Percentiles rank a stretch among this genome's conserved stretches.
Conservation (phyloP, 208 protist species). For the Naegleria gruberi region DNA sequence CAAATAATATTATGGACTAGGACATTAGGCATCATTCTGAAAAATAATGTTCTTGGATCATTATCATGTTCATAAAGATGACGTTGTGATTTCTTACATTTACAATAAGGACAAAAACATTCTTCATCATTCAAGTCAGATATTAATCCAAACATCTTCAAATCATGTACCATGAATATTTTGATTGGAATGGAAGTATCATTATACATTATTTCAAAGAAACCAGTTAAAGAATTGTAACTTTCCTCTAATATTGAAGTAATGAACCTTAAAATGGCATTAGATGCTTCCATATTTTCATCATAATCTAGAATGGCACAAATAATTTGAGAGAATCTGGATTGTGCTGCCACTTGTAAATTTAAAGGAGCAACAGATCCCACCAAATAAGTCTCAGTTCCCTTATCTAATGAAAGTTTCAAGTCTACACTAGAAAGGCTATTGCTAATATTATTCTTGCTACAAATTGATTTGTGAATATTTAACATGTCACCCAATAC, state of each 20-base stretch:
- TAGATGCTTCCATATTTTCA: background rate
- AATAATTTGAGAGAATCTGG: background rate
- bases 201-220: background rate
- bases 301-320: background rate
- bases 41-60: background rate
- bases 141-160: background rate
- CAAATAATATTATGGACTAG: background rate
- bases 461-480: background rate
- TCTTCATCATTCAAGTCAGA: background rate
- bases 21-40: background rate
- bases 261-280: background rate
- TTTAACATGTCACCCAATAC: background rate
- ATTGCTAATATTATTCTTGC: background rate
- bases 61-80: background rate
- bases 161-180: background rate
- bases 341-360: background rate
- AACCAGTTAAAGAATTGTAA: background rate
- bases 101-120: background rate
- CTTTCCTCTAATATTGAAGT: background rate
- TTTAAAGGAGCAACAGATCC: background rate
- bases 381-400: background rate
- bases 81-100: background rate
- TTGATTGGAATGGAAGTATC: background rate
- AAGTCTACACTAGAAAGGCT: background rate
- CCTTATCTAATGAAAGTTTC: background rate